These are phyloP conservation scores for Daldinia sp. DNA, from an alignment of 2,329 filamentous ascomycete genomes.

Conservation along the genomic window DNA sequence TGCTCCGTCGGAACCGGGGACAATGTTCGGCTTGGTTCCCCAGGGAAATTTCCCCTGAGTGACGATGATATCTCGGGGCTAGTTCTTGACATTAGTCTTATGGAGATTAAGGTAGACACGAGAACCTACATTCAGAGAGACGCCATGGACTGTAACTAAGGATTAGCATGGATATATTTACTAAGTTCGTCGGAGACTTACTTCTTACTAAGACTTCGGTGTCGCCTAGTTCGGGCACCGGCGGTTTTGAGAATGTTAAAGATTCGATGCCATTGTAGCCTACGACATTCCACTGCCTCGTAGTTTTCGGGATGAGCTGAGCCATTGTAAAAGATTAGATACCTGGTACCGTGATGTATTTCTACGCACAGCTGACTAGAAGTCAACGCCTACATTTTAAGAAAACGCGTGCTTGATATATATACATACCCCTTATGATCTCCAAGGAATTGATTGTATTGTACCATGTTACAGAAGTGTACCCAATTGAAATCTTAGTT, in stretches of 20 bases:
- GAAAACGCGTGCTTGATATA: neutral
- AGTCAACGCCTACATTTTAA: neutral
- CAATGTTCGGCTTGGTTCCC: conserved; percentile 41
- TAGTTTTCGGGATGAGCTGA: conserved; percentile 23
- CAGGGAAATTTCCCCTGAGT: conserved; percentile 44
- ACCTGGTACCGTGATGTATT: neutral
- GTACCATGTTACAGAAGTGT: neutral
- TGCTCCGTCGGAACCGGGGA: conserved; percentile 62
- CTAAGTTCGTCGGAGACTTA: conserved; percentile 10
- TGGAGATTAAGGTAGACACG: neutral
- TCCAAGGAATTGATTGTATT: neutral
- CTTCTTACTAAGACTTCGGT: conserved; percentile 41
- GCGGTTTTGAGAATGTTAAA: conserved; percentile 31
- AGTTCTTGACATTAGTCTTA: neutral
- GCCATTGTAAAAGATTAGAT: neutral
- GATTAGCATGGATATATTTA: conserved; percentile 9
- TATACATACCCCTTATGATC: neutral
- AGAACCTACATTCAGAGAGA: conserved; percentile 37
- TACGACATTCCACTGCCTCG: conserved; percentile 37
- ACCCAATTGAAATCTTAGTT: neutral
- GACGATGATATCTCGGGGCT: conserved; percentile 29
- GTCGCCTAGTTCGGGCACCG: conserved; percentile 35
- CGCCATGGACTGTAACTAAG: conserved; percentile 29
- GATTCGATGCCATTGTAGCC: conserved; percentile 28
- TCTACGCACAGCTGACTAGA: neutral